These are phyloP conservation scores for Aspergillus saccharolyticus DNA, from an alignment of 495 filamentous ascomycete species.

Conservation along the genomic window DNA sequence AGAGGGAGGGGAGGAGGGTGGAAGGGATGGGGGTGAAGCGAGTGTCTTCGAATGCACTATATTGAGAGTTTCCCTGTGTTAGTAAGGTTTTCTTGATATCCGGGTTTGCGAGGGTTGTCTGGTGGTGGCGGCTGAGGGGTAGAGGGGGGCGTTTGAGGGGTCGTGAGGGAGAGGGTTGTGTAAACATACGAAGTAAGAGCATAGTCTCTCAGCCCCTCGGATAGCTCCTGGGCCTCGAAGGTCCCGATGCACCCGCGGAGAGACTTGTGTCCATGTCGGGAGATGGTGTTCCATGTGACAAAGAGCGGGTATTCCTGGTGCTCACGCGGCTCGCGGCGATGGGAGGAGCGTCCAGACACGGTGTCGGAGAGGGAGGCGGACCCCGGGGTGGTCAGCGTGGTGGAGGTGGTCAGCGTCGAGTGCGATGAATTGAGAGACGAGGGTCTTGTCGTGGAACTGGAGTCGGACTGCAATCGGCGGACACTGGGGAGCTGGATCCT, in stretches of 20 bases:
- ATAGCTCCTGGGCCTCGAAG: constrained; percentile 74
- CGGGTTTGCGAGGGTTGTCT: background rate
- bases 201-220: constrained; percentile 69
- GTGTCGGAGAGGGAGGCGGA: constrained; percentile 32
- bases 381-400: constrained; percentile 43
- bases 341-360: background rate
- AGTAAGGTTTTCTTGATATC: background rate
- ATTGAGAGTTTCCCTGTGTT: constrained; percentile 13
- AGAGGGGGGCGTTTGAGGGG: too few species aligned
- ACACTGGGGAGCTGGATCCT: constrained; percentile 30
- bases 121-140: too few species aligned
- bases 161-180: constrained; percentile 1
- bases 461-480: constrained; percentile 37
- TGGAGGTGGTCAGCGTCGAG: constrained; percentile 37
- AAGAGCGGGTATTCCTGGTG: constrained; percentile 63
- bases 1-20: constrained; percentile 62
- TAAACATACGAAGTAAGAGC: constrained; percentile 71
- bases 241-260: constrained; percentile 96
- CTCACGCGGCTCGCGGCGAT: constrained; percentile 10
- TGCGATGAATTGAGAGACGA: constrained; percentile 44
- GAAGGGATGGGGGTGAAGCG: constrained; percentile 72
- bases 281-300: constrained; percentile 87
- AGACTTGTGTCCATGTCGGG: constrained; percentile 53
- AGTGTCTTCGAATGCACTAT: constrained; percentile 75
- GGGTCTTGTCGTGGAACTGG: constrained; percentile 42